Conservation (phyloP, 208 protist genomes). For the Acanthamoeba healyi region DNA sequence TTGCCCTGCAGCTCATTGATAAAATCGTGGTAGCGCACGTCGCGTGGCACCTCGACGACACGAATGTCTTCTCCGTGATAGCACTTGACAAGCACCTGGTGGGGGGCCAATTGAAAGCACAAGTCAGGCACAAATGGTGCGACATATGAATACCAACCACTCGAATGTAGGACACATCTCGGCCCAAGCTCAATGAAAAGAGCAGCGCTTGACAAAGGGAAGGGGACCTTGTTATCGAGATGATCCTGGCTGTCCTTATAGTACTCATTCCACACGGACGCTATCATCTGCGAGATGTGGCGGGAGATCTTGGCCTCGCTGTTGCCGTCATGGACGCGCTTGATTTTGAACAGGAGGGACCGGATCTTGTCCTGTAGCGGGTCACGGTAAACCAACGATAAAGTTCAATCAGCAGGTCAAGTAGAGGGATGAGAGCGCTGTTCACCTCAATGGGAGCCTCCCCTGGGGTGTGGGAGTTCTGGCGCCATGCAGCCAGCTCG, state of each 20-base stretch:
- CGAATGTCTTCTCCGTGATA: constrained; percentile 53
- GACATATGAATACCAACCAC: neutral
- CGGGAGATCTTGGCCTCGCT: constrained; percentile 28
- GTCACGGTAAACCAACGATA: no score
- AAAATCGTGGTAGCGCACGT: neutral
- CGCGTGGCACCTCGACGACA: constrained; percentile 5
- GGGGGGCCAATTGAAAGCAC: neutral
- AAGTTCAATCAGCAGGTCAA: neutral
- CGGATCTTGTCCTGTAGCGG: constrained; percentile 36
- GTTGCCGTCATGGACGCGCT: constrained; percentile 54
- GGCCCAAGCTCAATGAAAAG: no score
- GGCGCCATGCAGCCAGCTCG: constrained; percentile 18
- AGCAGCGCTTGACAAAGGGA: no score
- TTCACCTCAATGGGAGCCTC: neutral
- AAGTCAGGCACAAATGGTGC: neutral
- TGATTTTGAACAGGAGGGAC: constrained; percentile 34
- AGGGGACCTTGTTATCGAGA: constrained; percentile 11
- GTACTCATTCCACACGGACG: constrained; percentile 29
- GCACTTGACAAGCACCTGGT: constrained; percentile 19
- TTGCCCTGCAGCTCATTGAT: constrained; percentile 36
- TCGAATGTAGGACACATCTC: neutral
- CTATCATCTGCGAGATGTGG: constrained; percentile 30
- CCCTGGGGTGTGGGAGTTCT: neutral
- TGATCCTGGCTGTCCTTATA: constrained; percentile 17
- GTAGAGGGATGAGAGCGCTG: neutral